phyloP scores from a whole-genome alignment of 225 moss, liverwort and hornwort genomes.

The Ulota crispa region DNA sequence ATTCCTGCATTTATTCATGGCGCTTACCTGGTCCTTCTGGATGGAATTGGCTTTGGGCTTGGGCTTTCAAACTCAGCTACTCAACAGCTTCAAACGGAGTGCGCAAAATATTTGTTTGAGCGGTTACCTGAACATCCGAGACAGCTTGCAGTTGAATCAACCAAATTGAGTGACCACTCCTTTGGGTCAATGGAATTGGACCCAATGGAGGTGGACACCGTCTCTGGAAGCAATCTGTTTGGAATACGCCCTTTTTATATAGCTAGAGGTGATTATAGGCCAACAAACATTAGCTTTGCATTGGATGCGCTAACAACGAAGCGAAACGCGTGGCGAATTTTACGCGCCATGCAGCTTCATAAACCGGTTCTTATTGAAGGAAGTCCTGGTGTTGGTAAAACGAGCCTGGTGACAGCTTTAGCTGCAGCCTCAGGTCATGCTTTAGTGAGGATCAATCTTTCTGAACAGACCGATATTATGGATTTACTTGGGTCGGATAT shows the following conservation, averaged over 20 bases:
- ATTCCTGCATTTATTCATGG: conserved; percentile 84
- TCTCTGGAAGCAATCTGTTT: conserved; percentile 41
- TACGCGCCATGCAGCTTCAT: conserved; percentile 90
- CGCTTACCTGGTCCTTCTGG: conserved; percentile 86
- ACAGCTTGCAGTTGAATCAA: conserved; percentile 38
- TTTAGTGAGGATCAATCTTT: conserved; percentile 88
- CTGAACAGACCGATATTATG: conserved; percentile 98
- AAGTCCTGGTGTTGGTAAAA: conserved; percentile 98
- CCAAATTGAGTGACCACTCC: conserved; percentile 37
- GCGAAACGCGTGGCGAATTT: conserved; percentile 83
- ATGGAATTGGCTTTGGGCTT: conserved; percentile 85
- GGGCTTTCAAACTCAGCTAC: conserved; percentile 69
- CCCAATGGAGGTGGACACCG: conserved; percentile 44
- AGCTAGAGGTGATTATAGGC: conserved; percentile 48
- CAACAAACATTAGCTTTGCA: conserved; percentile 50
- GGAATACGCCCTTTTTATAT: conserved; percentile 83
- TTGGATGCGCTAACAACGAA: conserved; percentile 87
- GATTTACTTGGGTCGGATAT: conserved; percentile 94
- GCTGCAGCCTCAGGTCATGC: conserved; percentile 73
- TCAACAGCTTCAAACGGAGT: conserved; percentile 56
- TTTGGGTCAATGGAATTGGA: conserved; percentile 30
- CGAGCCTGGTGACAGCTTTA: conserved; percentile 87
- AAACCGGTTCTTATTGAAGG: conserved; percentile 97
- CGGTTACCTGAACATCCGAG: conserved; percentile 58
- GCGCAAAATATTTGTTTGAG: conserved; percentile 69